phyloP scores from a whole-genome alignment of 2,329 filamentous ascomycete genomes.

The Colletotrichum cuscutae region DNA sequence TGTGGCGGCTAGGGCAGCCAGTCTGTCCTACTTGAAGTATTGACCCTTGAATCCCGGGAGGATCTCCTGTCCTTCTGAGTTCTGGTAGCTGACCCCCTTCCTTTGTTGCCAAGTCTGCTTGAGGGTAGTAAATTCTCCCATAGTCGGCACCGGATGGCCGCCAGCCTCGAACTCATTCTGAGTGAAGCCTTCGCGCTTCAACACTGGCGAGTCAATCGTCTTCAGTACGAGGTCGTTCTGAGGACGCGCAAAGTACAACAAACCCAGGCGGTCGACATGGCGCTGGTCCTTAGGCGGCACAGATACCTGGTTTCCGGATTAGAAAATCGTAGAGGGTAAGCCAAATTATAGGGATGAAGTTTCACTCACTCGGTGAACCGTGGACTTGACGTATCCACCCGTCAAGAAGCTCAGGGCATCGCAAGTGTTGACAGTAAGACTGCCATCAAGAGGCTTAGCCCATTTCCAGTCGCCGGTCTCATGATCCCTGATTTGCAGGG shows the following conservation, averaged over 20 bases:
- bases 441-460: constrained; percentile 59
- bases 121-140: constrained; percentile 50
- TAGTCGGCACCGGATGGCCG: constrained; percentile 43
- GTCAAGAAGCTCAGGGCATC: constrained; percentile 61
- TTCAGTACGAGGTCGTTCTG: constrained; percentile 50
- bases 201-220: constrained; percentile 50
- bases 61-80: constrained; percentile 45
- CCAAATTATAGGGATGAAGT: fast-evolving
- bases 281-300: constrained; percentile 53
- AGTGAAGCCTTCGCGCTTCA: constrained; percentile 45
- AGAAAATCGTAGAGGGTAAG: background rate
- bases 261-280: constrained; percentile 57
- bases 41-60: constrained; percentile 47
- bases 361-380: constrained; percentile 47
- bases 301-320: constrained; percentile 40
- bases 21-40: constrained; percentile 27
- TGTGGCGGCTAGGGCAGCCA: background rate
- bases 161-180: constrained; percentile 51
- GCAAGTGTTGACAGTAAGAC: constrained; percentile 62
- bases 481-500: constrained; percentile 63
- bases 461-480: constrained; percentile 60
- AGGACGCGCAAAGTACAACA: constrained; percentile 62
- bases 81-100: constrained; percentile 40
- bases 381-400: constrained; percentile 57
- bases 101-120: constrained; percentile 52